Evolutionary conservation across 768 basidiomycete genomes (phyloP), one percentile per base, ranked within the genome.

Genomic region (Psilocybe cubensis): DNA sequence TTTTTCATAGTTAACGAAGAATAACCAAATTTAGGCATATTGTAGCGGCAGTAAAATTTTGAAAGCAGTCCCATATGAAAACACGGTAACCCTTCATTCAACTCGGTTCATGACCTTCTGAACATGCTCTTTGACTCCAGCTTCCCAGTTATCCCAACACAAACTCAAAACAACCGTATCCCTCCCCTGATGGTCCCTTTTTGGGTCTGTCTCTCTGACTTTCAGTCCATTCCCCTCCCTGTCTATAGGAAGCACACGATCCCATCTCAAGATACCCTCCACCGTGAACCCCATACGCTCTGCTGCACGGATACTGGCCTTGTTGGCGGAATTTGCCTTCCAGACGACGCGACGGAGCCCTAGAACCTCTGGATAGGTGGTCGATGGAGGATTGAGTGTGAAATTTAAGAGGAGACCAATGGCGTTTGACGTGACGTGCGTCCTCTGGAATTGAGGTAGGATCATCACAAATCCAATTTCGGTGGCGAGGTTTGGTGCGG

Each of bases 61-160:
- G n/a, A n/a, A n/a, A n/a, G n/a, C n/a, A n/a, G n/a, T n/a, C n/a
- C n/a, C n/a, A n/a, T n/a, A n/a, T n/a, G n/a, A n/a, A n/a, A n/a
- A n/a, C n/a, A n/a, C n/a, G n/a, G n/a, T n/a, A n/a, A n/a, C n/a
- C n/a, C n/a, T n/a, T n/a, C n/a, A n/a, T n/a, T n/a, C 57, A 8
- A 58, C 49, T 56, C 72, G 68, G 33, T 66, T 57, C 64, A 82
- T 77, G 24, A 74, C 58, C 10, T 54, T 48, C 38, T 71, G 66
- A 3, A 78, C 75, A 12, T 61, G 61, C 49, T 78, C 75, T 57
- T 68, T 74, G 1, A 61, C 72, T 20, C 76, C 76, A 5, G 60
- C 63, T 47, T 83, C 81, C 85, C 86, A 89, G 52, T 82, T 79
- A 66, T 88, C 86, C 78, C 81, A 86, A 46, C 83, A 86, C 4